Conservation (phyloP, 108 stramenopile genomes). For the Skeletonema grethae region DNA sequence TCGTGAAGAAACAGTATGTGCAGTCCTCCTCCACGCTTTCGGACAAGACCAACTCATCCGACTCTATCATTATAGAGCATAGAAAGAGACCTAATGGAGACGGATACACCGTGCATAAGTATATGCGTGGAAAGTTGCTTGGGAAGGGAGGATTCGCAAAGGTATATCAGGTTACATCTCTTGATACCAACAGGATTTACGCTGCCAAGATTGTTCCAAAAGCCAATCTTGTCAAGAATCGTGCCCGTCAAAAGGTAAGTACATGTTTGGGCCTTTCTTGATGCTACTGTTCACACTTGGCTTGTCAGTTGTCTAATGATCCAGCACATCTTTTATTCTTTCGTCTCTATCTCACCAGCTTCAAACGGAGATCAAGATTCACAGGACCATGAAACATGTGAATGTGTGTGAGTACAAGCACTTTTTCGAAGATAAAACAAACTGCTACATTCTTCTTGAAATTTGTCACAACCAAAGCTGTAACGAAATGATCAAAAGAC, state of each 20-base stretch:
- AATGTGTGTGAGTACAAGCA: slow-evolving; percentile 95
- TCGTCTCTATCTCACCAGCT: slow-evolving; percentile 61
- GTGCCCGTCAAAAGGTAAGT: slow-evolving; percentile 89
- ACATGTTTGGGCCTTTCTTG: no score
- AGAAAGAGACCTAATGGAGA: slow-evolving; percentile 76
- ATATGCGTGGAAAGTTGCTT: slow-evolving; percentile 77
- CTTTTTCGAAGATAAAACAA: slow-evolving; percentile 96
- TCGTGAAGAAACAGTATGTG: slow-evolving; percentile 12
- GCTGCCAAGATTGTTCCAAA: slow-evolving; percentile 95
- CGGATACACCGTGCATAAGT: slow-evolving; percentile 83
- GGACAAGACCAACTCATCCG: slow-evolving; percentile 3
- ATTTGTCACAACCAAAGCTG: slow-evolving; percentile 96
- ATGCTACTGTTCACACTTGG: no score
- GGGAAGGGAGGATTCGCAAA: slow-evolving; percentile 96
- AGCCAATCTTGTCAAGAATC: slow-evolving; percentile 85
- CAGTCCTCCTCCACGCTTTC: not conserved
- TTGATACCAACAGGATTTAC: slow-evolving; percentile 83
- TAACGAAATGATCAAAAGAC: slow-evolving; percentile 94
- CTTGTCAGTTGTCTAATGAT: not conserved
- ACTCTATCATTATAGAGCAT: slow-evolving; percentile 67
- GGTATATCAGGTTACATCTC: slow-evolving; percentile 83
- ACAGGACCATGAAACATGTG: slow-evolving; percentile 91
- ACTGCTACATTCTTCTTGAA: slow-evolving; percentile 98
- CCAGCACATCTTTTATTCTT: slow-evolving; percentile 4
- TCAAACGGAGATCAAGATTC: slow-evolving; percentile 98